Conservation (phyloP, 441 rosid species). For the Daphne laureola region DNA sequence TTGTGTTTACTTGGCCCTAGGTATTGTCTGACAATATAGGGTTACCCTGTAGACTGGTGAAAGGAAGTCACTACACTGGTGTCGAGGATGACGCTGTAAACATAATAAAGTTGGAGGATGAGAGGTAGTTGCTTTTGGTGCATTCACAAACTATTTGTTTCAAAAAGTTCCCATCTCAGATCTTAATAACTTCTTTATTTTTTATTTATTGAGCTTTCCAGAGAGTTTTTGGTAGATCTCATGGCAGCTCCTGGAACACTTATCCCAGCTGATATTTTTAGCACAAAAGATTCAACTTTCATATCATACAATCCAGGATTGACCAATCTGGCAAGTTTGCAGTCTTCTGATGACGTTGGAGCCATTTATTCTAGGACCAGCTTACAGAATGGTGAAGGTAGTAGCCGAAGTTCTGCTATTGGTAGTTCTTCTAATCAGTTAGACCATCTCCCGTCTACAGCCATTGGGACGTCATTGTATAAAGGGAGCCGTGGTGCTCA, state of each 20-base stretch:
- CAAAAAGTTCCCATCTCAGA: constrained; percentile 5
- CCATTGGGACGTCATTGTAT: constrained; percentile 37
- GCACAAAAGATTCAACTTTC: constrained; percentile 44
- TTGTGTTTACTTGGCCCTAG: constrained; percentile 40
- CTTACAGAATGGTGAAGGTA: constrained; percentile 59
- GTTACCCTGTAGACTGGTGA: constrained; percentile 89
- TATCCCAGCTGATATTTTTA: constrained; percentile 84
- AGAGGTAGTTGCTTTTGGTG: constrained; percentile 49
- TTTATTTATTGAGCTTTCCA: constrained; percentile 30
- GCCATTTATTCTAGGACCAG: constrained; percentile 33
- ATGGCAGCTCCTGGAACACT: constrained; percentile 99
- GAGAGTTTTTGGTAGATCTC: constrained; percentile 99
- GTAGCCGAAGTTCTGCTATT: constrained; percentile 40
- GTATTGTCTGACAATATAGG: constrained; percentile 80
- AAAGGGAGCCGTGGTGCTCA: constrained; percentile 57
- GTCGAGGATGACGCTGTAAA: constrained; percentile 96
- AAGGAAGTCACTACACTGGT: constrained; percentile 98
- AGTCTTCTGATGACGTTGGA: constrained; percentile 32
- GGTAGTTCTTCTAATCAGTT: constrained; percentile 39
- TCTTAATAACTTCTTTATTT: constrained; percentile 21
- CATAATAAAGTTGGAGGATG: constrained; percentile 79
- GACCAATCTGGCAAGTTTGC: constrained; percentile 39
- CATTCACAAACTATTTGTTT: constrained; percentile 12
- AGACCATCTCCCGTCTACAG: constrained; percentile 41
- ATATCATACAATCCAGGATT: constrained; percentile 40